Evolutionary conservation across 108 stramenopile species (phyloP).

Genomic region (Conticribra guillardii): DNA sequence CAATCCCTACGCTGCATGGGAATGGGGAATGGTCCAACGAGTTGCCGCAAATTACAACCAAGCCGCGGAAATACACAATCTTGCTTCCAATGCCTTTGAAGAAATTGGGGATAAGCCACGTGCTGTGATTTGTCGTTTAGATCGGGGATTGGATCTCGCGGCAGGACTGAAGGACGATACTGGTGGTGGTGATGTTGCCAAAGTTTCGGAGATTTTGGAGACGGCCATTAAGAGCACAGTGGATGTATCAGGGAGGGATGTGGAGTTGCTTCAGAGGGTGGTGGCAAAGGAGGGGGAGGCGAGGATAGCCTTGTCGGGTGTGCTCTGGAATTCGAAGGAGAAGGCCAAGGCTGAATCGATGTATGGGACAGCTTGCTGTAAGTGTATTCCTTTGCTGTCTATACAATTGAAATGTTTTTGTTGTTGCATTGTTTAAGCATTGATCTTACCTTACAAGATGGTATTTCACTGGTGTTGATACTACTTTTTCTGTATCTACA

Average conservation of each 20-base stretch:
- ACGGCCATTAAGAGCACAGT: slow-evolving; percentile 59
- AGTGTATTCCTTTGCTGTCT: neutral
- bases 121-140: slow-evolving; percentile 62
- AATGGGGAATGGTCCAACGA: slow-evolving; percentile 78
- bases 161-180: slow-evolving; percentile 18
- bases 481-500: neutral
- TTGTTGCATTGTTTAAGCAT: neutral
- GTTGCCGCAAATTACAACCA: slow-evolving; percentile 35
- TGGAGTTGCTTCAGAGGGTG: slow-evolving; percentile 74
- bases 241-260: slow-evolving; percentile 65
- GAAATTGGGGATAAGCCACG: slow-evolving; percentile 75
- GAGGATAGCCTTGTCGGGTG: slow-evolving; percentile 67
- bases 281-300: slow-evolving; percentile 86
- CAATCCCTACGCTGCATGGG: slow-evolving; percentile 86
- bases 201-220: slow-evolving; percentile 40
- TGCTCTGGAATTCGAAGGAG: slow-evolving; percentile 61
- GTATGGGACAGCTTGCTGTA: slow-evolving; percentile 64
- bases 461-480: neutral
- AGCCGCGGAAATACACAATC: slow-evolving; percentile 54
- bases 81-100: slow-evolving; percentile 66
- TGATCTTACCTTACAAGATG: too few species aligned
- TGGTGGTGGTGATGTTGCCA: slow-evolving; percentile 7
- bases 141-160: slow-evolving; percentile 80
- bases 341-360: slow-evolving; percentile 63
- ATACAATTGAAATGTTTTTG: too few species aligned